Base-by-base conservation (phyloP, 768 basidiomycete genomes). In the Lactifluus pinguis region DNA sequence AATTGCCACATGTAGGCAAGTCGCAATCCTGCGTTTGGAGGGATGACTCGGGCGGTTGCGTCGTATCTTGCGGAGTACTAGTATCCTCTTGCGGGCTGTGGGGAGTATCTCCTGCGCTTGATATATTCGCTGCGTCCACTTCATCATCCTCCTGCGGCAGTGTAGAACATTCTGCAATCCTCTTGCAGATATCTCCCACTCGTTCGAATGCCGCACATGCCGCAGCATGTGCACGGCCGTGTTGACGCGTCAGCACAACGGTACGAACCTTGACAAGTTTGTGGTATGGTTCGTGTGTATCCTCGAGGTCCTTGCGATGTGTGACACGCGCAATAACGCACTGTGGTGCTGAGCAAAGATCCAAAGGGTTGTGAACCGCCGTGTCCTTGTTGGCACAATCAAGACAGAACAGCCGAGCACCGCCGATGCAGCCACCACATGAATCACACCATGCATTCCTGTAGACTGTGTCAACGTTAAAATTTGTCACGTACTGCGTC, bases 391-490 rank as follows among this genome's bases (percentile, higher is more conserved):
- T 59, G 54, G 67, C 68, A 41, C 74, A 75, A 50, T 71, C 67
- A 9, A 75, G 60, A 42, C 74, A 75, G 41, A 69, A 66, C 25
- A 72, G 60, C 6, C 72, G 70, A 19, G 71, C 49, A 2, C 70
- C 72, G 15, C 67, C 71, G 14, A 72, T 68, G 21, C 19, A 50
- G 4, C 69, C 69, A 13, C 53, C 47, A 49, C 74, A 74, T 9
- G 47, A 61, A 55, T 69, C 71, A 55, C 72, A 73, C 1, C 6
- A 29, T 19, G 55, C 57, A 44, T 67, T 66, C 51, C 63, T 67
- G 42, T 13, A 25, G 15, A 32, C 14, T 14, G 44, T 34, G 14
- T 42, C 10, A 57, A 49, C 10, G 5, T 44, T 15, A 2, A 4
- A 6, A 47, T 41, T 3, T 1, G 19, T 8, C 13, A n/a, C 0